A percentile compares a stretch with the other conserved stretches of the same genome.
Evolutionary conservation across 2,329 filamentous ascomycete species (phyloP).

Genomic region (Colletotrichum eleusines): DNA sequence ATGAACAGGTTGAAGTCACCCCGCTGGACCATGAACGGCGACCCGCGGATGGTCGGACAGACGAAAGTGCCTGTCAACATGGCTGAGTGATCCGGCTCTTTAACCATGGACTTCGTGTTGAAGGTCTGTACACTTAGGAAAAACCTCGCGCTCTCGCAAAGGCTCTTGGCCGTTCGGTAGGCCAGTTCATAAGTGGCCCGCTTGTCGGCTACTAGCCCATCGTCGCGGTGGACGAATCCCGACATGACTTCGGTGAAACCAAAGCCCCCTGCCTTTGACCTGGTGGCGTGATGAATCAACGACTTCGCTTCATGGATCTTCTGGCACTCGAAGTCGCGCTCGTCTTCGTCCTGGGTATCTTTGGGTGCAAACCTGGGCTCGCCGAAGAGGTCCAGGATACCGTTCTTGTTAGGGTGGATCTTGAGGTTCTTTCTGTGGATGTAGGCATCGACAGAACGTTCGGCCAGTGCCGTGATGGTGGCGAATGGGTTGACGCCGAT

Average conservation of each 20-base stretch:
- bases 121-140: conserved; percentile 70
- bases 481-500: conserved; percentile 76
- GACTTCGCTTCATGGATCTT: conserved; percentile 53
- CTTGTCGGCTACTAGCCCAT: conserved; percentile 56
- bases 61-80: conserved; percentile 71
- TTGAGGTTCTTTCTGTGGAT: conserved; percentile 55
- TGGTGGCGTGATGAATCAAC: conserved; percentile 57
- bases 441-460: conserved; percentile 69
- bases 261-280: conserved; percentile 62
- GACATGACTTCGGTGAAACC: conserved; percentile 75
- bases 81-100: conserved; percentile 62
- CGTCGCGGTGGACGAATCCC: conserved; percentile 66
- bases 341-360: conserved; percentile 37
- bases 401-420: conserved; percentile 61
- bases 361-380: conserved; percentile 54
- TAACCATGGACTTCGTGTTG: conserved; percentile 62
- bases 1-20: conserved; percentile 70
- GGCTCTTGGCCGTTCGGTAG: conserved; percentile 63
- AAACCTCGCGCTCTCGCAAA: conserved; percentile 68
- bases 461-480: conserved; percentile 76
- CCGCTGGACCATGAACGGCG: conserved; percentile 70
- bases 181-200: conserved; percentile 66
- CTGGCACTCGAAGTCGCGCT: conserved; percentile 51
- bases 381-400: conserved; percentile 66
- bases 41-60: conserved; percentile 65